Evolutionary conservation across 2,329 filamentous ascomycete species (phyloP).

Genomic region (Cytospora leucostoma): DNA sequence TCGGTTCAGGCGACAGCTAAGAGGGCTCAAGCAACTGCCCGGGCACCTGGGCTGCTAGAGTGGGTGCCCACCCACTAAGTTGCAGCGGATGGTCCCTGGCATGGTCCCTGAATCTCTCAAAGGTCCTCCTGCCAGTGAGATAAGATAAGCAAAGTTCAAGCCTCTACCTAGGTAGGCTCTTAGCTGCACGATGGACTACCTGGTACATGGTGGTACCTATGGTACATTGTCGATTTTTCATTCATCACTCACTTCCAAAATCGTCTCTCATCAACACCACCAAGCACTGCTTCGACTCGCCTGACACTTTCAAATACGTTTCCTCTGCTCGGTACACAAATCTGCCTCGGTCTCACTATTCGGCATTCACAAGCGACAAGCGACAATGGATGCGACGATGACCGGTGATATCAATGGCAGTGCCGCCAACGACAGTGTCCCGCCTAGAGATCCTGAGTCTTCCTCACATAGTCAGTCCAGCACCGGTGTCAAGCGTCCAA

Average conservation of each 20-base stretch:
- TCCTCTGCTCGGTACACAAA: not conserved
- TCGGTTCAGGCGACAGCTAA: not conserved
- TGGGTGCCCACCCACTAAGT: not conserved
- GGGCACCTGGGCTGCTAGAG: not conserved
- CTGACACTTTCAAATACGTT: not conserved
- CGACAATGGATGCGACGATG: not conserved
- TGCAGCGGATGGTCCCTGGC: not conserved
- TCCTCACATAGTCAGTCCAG: constrained; percentile 26
- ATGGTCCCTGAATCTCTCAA: not conserved
- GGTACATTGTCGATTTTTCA: constrained; percentile 1
- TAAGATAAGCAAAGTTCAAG: not conserved
- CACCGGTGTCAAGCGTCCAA: constrained; percentile 20
- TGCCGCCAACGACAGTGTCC: not conserved
- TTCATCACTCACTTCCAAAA: not conserved
- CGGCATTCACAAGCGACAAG: not conserved
- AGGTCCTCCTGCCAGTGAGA: not conserved
- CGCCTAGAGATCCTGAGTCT: not conserved
- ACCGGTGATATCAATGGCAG: not conserved
- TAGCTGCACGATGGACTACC: not conserved
- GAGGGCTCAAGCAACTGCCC: too few species aligned
- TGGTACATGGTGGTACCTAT: not conserved
- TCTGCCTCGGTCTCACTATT: not conserved
- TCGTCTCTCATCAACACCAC: not conserved
- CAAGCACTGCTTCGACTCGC: not conserved
- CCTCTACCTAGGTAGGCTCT: too few species aligned